Evolutionary conservation across 129 eudicot species (phyloP), one percentile per base, ranked within the genome.

Genomic region (Flaveria brownii): DNA sequence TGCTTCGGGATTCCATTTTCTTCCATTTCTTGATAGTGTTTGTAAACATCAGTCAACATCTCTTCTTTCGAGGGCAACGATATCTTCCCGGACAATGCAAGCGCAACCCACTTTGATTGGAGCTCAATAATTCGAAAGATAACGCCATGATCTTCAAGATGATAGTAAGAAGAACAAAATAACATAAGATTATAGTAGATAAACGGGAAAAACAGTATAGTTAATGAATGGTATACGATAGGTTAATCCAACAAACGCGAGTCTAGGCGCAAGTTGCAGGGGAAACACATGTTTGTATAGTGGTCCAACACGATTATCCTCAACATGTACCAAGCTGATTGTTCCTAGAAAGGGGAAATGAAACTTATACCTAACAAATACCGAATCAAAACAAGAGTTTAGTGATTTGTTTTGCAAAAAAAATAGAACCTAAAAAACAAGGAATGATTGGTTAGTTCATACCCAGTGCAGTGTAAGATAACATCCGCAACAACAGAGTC

Each of bases 391-490:
- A 22, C 49, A 63, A 9, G 12, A 60, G 61, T 70, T 68, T 45
- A 13, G 15, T 11, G 56, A 64, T 42, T 54, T 13, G 16, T 59
- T 46, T 45, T 18, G 1, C 9, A 0, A 59, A 3, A 60, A 70
- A 17, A 30, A 3, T 46, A 42, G 13, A 18, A 17, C 13, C 17
- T n/a, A 62, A 72, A 18, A 78, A 8, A 33, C 0, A 17, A 20
- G 23, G 55, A 33, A 1, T 45, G 49, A 9, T 9, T 0, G 14
- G 11, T 45, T 45, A 45, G 49, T 45, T 45, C 64, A 52, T 76
- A 91, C 96, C 98, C 98, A 0, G 94, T 92, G 55, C 96, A 92
- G 43, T 89, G 91, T 50, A 89, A 59, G 74, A 92, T 89, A 25
- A 46, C 57, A 73, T 89, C 88, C 8, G 96, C 93, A 55, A 62